phyloP scores from a whole-genome alignment of 2,329 filamentous ascomycete genomes.

The Colletotrichum destructivum region DNA sequence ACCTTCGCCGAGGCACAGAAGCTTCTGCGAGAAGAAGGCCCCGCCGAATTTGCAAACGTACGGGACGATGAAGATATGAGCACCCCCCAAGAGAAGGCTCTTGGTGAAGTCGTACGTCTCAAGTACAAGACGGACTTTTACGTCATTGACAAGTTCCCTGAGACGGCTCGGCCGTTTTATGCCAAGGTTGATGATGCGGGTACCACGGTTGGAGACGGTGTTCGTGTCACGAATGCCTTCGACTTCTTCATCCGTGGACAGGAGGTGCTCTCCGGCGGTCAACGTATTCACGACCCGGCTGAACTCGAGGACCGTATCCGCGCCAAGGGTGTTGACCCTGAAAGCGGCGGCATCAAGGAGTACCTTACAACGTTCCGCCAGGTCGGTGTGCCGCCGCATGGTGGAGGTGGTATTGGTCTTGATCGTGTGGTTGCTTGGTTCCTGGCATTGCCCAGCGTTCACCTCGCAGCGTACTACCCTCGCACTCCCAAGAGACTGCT shows the following conservation, averaged over 20 bases:
- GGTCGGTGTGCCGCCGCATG: constrained; percentile 91
- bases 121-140: constrained; percentile 98
- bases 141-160: constrained; percentile 95
- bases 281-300: constrained; percentile 58
- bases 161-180: constrained; percentile 91
- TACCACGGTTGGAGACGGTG: constrained; percentile 44
- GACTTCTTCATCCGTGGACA: constrained; percentile 95
- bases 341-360: constrained; percentile 83
- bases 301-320: constrained; percentile 85
- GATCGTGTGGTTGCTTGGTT: constrained; percentile 86
- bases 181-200: constrained; percentile 81
- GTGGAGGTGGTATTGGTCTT: constrained; percentile 89
- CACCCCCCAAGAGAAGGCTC: constrained; percentile 88
- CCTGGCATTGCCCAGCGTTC: constrained; percentile 71
- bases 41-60: constrained; percentile 76
- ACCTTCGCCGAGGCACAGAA: constrained; percentile 85
- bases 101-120: constrained; percentile 86
- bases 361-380: constrained; percentile 87
- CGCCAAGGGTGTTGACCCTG: constrained; percentile 84
- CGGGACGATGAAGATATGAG: constrained; percentile 84
- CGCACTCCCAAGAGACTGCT: constrained; percentile 72
- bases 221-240: constrained; percentile 72
- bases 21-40: constrained; percentile 82
- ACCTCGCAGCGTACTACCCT: constrained; percentile 71
- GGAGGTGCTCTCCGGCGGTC: constrained; percentile 85